Evolutionary conservation across 331 rosid genomes (phyloP).

Genomic region (Pyracantha coccinea): DNA sequence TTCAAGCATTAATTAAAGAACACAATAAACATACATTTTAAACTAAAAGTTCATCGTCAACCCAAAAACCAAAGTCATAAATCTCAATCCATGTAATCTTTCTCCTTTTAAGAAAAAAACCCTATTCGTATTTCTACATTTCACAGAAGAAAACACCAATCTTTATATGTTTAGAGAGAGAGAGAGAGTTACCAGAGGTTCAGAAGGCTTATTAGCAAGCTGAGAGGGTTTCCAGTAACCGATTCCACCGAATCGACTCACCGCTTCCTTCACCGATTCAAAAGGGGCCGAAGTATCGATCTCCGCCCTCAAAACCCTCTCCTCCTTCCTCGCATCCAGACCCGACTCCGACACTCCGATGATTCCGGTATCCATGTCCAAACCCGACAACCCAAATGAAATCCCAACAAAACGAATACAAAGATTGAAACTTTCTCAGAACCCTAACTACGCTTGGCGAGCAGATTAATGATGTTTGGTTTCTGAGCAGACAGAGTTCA

Average conservation of each 20-base stretch:
- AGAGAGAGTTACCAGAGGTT: constrained; percentile 33
- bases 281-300: constrained; percentile 80
- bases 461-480: not conserved
- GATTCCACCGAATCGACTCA: constrained; percentile 55
- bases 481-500: not conserved
- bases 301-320: constrained; percentile 40
- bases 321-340: constrained; percentile 1
- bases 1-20: not conserved
- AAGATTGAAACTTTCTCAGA: not conserved
- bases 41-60: not conserved
- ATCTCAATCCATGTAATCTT: not conserved
- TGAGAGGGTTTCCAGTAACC: constrained; percentile 74
- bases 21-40: not conserved
- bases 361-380: constrained; percentile 9
- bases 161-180: not conserved
- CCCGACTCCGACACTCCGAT: not conserved
- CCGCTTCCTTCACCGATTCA: constrained; percentile 83
- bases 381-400: not conserved
- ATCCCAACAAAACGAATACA: not conserved
- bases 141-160: not conserved
- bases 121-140: not conserved
- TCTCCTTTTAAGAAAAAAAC: not conserved
- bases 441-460: not conserved
- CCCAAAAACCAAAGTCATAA: not conserved
- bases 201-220: constrained; percentile 3